Conservation (phyloP, 805 yeast species). For the Grigorovia jiainica region DNA sequence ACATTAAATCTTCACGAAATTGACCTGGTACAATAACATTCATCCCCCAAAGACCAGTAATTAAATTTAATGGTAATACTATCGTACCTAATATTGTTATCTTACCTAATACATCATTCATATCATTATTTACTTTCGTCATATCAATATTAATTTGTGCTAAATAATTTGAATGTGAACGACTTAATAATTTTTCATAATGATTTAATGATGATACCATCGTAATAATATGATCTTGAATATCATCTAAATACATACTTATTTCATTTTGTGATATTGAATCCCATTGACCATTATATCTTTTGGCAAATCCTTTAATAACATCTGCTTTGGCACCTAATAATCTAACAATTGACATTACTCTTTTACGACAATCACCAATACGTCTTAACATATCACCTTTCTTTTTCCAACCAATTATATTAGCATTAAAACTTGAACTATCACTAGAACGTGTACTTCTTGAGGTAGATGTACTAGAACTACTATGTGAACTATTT, state of each 20-base stretch:
- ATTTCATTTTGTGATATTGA: constrained; percentile 76
- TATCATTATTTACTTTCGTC: constrained; percentile 94
- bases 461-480: constrained; percentile 16
- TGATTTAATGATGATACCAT: constrained; percentile 95
- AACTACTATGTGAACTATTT: constrained; percentile 11
- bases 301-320: constrained; percentile 87
- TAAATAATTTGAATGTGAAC: constrained; percentile 92
- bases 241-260: constrained; percentile 91
- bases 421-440: constrained; percentile 31
- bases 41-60: constrained; percentile 99
- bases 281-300: constrained; percentile 80
- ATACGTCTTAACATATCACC: constrained; percentile 93
- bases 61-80: constrained; percentile 87
- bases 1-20: constrained; percentile 43
- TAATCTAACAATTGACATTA: constrained; percentile 79
- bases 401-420: constrained; percentile 76
- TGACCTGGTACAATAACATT: constrained; percentile 96
- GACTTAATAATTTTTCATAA: constrained; percentile 83
- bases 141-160: constrained; percentile 96
- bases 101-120: constrained; percentile 91
- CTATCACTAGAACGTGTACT: constrained; percentile 26
- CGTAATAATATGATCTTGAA: constrained; percentile 94
- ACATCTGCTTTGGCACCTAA: constrained; percentile 94
- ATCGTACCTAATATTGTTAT: constrained; percentile 91
- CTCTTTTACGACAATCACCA: constrained; percentile 91